Conservation (phyloP, 768 basidiomycete genomes). For the Collybia nuda region DNA sequence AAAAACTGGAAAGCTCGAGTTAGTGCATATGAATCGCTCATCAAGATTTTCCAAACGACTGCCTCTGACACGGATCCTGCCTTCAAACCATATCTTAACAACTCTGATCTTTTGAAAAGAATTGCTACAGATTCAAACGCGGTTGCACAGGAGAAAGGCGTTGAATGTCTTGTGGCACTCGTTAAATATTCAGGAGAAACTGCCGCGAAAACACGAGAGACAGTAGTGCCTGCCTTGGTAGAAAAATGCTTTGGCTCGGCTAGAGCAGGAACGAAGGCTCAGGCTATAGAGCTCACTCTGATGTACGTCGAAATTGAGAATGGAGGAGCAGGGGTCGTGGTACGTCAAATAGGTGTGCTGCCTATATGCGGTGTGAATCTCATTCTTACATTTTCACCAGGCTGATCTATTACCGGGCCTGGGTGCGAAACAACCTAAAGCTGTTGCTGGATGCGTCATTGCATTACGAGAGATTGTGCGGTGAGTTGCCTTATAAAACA, state of each 20-base stretch:
- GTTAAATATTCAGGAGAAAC: conserved; percentile 92
- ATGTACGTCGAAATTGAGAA: conserved; percentile 97
- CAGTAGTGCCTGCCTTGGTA: conserved; percentile 86
- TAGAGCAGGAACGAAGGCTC: conserved; percentile 85
- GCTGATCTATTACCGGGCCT: conserved; percentile 82
- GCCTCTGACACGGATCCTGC: conserved; percentile 93
- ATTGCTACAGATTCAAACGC: conserved; percentile 90
- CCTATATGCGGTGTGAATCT: conserved; percentile 21
- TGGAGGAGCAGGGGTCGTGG: conserved; percentile 81
- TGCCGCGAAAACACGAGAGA: conserved; percentile 75
- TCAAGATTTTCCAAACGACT: conserved; percentile 84
- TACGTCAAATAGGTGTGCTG: conserved; percentile 46
- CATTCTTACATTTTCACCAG: conserved; percentile 38
- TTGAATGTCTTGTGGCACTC: conserved; percentile 83
- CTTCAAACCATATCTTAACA: conserved; percentile 85
- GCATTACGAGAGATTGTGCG: conserved; percentile 83
- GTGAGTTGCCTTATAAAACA: conserved; percentile 43
- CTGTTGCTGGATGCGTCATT: conserved; percentile 76
- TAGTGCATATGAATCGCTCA: conserved; percentile 86
- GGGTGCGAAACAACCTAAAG: conserved; percentile 91
- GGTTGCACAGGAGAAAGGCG: conserved; percentile 96
- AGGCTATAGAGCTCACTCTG: conserved; percentile 80
- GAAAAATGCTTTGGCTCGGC: conserved; percentile 95
- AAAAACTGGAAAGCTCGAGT: conserved; percentile 99
- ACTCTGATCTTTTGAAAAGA: conserved; percentile 79